Evolutionary conservation across 2,329 filamentous ascomycete genomes (phyloP), one percentile per base, ranked within the genome.

Genomic region (Proliferodiscus dingleyae): DNA sequence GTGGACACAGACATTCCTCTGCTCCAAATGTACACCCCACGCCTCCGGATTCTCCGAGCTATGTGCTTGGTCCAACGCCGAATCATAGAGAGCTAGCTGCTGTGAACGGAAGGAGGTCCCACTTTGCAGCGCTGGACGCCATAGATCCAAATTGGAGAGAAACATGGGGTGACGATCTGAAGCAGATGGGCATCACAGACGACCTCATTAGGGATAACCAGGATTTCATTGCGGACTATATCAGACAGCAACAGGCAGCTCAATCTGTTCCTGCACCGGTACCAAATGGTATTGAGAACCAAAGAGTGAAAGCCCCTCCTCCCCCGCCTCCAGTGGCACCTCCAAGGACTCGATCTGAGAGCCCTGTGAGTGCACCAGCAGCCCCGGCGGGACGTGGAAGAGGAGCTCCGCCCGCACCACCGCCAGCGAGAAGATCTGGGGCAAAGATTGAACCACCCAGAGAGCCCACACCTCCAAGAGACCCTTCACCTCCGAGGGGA

Each of bases 131-230:
- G 43, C 68, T 84, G 37, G 80, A 84, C 54, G 77, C 77, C 19
- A 83, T 83, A 55, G 80, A 84, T 60, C 77, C 78, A 2, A 66
- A 75, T 49, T 84, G 80, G 80, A 72, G 80, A 50, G 78, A 81
- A 55, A 77, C 80, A 53, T 83, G 82, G 66, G 80, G 80, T 28
- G 77, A 81, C 52, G 80, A 83, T 55, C 66, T 84, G 43, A 77
- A 71, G 46, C 68, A 76, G 37, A 81, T 81, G 66, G 80, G 80
- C 13, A 69, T 83, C 50, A 81, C 75, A 5, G 80, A 83, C 55
- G 80, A 83, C 54, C 79, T 83, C 51, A 84, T 84, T 58, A 76
- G 74, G 53, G 79, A 82, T 29, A 83, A 84, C 57, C 80, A 84
- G 57, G 79, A 83, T 56, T 84, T 84, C 53, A 84, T 84, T 58